Base-by-base conservation (phyloP, 140 eudicot genomes). In the Anethum foeniculum region DNA sequence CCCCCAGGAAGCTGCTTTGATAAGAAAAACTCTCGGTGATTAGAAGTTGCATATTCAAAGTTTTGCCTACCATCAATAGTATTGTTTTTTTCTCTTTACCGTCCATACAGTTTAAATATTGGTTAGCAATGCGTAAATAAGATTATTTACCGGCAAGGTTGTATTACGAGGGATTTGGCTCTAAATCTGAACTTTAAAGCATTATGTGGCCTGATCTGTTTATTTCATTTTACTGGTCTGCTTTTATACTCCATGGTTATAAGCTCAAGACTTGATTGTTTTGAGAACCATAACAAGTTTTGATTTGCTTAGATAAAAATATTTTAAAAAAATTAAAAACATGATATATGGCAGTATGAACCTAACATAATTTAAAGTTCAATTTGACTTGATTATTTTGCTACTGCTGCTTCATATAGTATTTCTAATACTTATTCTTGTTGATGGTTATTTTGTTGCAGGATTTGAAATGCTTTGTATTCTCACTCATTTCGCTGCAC, bases 401-500 rank as follows among this genome's bases (percentile, higher is more conserved):
- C 27, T 18, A 36, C 27, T 21, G 28, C 76, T 16, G 49, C 28
- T 6, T 36, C 48, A 7, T 5, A 34, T 71, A 19, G n/a, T 19
- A 8, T 19, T 36, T 11, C 75, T 69, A 6, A 27, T 34, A 25
- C 75, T 69, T 38, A 71, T 71, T 19, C 6, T 21, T 71, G 6
- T 34, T 71, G 14, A 71, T 71, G 47, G 76, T 71, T 27, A 71
- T 21, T 6, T 71, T 71, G 30, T 16, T 71, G 51, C 76, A 71
- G 76, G 49, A 71, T 39, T 21, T 71, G 49, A 71, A 38, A 9
- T 71, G 51, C 6, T 71, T 71, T 71, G 51, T 71, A 19, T 71
- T 71, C 76, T 71, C 76, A 15, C 76, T 38, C 76, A 71, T 71
- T 32, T 71, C 76, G 10, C 51, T 71, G 3, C 76, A 38, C 76